Evolutionary conservation across 441 rosid species (phyloP).

Genomic region (Viola pubescens): DNA sequence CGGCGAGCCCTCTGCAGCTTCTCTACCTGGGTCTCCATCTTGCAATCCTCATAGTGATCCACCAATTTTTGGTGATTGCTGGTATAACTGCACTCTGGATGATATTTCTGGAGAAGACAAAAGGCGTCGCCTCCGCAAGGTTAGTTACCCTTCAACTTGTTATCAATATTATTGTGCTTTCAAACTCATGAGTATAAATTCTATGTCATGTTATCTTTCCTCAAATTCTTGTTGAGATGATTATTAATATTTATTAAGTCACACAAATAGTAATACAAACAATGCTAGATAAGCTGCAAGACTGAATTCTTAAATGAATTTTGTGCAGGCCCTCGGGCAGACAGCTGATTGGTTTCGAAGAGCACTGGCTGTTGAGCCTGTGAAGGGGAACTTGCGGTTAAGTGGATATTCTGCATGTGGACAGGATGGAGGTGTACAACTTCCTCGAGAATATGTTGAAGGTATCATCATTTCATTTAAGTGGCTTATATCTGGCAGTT

Average conservation of each 20-base stretch:
- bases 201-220: background rate
- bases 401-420: constrained; percentile 99
- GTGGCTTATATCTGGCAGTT: constrained; percentile 9
- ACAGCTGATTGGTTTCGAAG: constrained; percentile 92
- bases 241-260: background rate
- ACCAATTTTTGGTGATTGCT: constrained; percentile 86
- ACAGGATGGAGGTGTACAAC: constrained; percentile 99
- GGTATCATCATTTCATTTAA: constrained; percentile 38
- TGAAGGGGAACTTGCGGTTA: constrained; percentile 84
- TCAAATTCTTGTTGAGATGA: background rate
- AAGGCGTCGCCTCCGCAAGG: constrained; percentile 85
- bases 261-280: background rate
- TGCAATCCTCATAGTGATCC: constrained; percentile 77
- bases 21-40: constrained; percentile 46
- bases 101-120: constrained; percentile 91
- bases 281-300: background rate
- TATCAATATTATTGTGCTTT: background rate
- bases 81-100: constrained; percentile 94
- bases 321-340: constrained; percentile 83
- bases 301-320: constrained; percentile 19
- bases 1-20: constrained; percentile 76
- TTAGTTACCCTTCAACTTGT: constrained; percentile 9
- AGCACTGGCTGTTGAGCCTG: constrained; percentile 97
- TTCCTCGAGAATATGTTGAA: constrained; percentile 88
- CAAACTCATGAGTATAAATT: background rate